Percentiles rank a stretch among this genome's conserved stretches.
phyloP scores from a whole-genome alignment of 176 grass and related monocot genomes.

The Eleusine indica region DNA sequence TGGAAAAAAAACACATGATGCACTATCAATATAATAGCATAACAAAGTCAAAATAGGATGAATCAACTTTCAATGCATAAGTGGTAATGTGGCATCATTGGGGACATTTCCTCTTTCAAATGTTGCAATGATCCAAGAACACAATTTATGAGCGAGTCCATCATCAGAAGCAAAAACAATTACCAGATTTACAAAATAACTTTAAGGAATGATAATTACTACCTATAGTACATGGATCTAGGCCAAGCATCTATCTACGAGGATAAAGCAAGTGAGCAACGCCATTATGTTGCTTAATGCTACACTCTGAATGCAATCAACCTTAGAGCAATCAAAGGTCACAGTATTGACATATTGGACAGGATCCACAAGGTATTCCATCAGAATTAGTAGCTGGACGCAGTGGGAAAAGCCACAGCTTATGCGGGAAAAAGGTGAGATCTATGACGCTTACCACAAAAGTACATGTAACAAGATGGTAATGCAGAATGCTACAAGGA shows the following conservation, averaged over 20 bases:
- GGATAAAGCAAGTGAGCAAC: neutral
- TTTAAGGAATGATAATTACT: slow-evolving; percentile 4
- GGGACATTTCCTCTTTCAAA: neutral
- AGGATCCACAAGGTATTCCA: neutral
- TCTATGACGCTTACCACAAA: neutral
- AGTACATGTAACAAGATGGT: neutral
- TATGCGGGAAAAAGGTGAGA: neutral
- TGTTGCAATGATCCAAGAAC: neutral
- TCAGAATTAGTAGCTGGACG: neutral
- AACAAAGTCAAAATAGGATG: neutral
- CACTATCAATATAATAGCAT: neutral
- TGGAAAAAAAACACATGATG: no score
- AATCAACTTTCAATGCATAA: neutral
- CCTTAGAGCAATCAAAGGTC: neutral
- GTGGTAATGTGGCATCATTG: neutral
- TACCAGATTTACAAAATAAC: neutral
- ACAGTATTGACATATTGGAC: neutral
- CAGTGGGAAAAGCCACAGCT: neutral
- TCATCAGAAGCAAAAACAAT: neutral
- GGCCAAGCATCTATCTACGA: neutral
- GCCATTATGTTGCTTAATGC: neutral
- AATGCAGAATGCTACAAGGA: neutral
- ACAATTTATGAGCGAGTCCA: neutral
- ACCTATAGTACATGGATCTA: neutral
- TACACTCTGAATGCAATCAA: neutral